phyloP scores from a whole-genome alignment of 2,329 filamentous ascomycete genomes.

The Drechslerella coelobrocha region DNA sequence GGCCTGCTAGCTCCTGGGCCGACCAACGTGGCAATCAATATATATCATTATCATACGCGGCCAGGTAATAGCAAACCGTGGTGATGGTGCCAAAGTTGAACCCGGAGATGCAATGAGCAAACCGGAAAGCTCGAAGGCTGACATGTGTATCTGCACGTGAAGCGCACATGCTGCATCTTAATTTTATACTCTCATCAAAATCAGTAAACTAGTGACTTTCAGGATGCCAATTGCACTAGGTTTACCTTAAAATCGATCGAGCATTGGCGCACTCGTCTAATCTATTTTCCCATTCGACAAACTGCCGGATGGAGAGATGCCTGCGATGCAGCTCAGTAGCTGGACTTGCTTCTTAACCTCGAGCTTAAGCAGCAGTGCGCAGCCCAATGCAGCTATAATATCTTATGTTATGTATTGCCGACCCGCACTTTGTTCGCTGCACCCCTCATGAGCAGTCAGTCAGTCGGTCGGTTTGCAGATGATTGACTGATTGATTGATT shows the following conservation, averaged over 20 bases:
- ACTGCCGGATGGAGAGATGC: too few species aligned
- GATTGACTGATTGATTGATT: not conserved
- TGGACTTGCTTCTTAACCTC: too few species aligned
- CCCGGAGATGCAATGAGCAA: not conserved
- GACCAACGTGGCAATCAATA: slow-evolving; percentile 1
- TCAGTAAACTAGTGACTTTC: too few species aligned
- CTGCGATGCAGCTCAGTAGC: not conserved
- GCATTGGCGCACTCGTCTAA: too few species aligned
- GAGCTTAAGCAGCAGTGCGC: too few species aligned
- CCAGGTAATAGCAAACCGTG: not conserved
- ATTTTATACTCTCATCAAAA: too few species aligned
- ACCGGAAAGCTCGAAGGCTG: too few species aligned
- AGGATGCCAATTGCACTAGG: too few species aligned
- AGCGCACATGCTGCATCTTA: too few species aligned
- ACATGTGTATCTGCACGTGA: too few species aligned
- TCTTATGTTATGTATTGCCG: not conserved
- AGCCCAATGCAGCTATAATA: not conserved
- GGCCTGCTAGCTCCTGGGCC: not conserved
- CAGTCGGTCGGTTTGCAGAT: not conserved
- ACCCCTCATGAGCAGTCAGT: not conserved
- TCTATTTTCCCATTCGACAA: too few species aligned
- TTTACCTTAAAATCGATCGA: too few species aligned
- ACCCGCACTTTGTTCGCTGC: not conserved
- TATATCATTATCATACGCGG: not conserved
- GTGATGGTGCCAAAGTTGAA: not conserved